Base-by-base conservation (phyloP, 2,329 filamentous ascomycete genomes). In the Penicillium nordicum region DNA sequence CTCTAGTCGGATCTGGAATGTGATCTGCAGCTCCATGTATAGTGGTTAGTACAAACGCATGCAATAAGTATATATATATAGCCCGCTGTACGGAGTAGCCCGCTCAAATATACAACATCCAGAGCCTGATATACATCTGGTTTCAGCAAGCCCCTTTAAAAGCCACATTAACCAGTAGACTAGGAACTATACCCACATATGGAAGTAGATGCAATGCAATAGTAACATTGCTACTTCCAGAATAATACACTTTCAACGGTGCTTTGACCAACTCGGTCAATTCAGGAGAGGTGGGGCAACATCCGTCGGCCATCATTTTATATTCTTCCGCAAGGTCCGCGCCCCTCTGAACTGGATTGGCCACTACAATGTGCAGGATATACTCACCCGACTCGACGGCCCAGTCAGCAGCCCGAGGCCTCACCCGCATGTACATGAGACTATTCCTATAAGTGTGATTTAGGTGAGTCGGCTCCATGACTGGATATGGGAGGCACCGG, bases 231-330 rank as follows among this genome's bases (percentile, higher is more conserved):
- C 16, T 38, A 18, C 36, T 50, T 46, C 48, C 46, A 50, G 32
- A 42, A 55, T 50, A 50, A 55, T 50, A 50, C 50, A 55, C 34
- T 53, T 55, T 57, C 55, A 55, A 51, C 21, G 10, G 59, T 63
- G 61, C 59, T 61, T 53, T 52, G 53, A 62, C 61, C 61, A 63
- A 52, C 57, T 62, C 62, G 57, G 62, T 63, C 62, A 53, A 63
- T 63, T 65, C 63, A 65, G 63, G 63, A 65, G 61, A 56, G 57
- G 63, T 63, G 58, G 63, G 58, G 58, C 62, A 27, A 46, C 34
- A 27, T 32, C 48, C 36, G 43, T 43, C 23, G 21, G 48, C 32
- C 54, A 49, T 38, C 44, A 57, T 50, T 53, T 53, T 45, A 53
- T 55, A 59, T 56, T 61, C 46, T 63, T 57, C 61, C 60, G 58